Evolutionary conservation across 352 stramenopile genomes (phyloP).

Genomic region (Peronospora belbahrii): DNA sequence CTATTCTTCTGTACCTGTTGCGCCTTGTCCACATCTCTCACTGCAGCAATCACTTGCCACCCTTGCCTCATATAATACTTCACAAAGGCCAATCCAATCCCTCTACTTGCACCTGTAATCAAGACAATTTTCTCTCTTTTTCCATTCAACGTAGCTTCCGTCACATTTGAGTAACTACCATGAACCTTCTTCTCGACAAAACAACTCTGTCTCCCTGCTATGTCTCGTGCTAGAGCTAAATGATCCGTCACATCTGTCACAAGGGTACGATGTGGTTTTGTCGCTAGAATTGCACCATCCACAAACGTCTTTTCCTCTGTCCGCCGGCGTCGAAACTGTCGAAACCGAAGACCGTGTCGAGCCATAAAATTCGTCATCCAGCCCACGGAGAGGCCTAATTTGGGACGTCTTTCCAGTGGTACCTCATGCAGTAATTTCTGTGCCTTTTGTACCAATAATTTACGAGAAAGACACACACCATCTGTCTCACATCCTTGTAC

Average conservation of each 20-base stretch:
- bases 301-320: not conserved
- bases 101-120: constrained; percentile 34
- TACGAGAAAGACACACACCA: constrained; percentile 8
- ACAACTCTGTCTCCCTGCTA: not conserved
- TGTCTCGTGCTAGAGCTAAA: constrained; percentile 12
- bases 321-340: constrained; percentile 11
- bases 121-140: constrained; percentile 27
- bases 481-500: constrained; percentile 4
- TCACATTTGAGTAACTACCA: not conserved
- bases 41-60: constrained; percentile 41
- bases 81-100: constrained; percentile 39
- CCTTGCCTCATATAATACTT: constrained; percentile 34
- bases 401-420: constrained; percentile 9
- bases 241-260: constrained; percentile 16
- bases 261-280: too few species aligned
- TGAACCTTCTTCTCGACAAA: not conserved
- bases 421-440: constrained; percentile 14
- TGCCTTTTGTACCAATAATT: constrained; percentile 18
- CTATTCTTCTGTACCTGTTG: constrained; percentile 10
- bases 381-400: constrained; percentile 14
- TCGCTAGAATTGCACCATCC: not conserved
- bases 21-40: constrained; percentile 12
- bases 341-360: constrained; percentile 14
- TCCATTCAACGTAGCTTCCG: not conserved
- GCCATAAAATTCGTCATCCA: constrained; percentile 30